Evolutionary conservation across 2,329 filamentous ascomycete genomes (phyloP).

Genomic region (Scortechinia acanthostroma): DNA sequence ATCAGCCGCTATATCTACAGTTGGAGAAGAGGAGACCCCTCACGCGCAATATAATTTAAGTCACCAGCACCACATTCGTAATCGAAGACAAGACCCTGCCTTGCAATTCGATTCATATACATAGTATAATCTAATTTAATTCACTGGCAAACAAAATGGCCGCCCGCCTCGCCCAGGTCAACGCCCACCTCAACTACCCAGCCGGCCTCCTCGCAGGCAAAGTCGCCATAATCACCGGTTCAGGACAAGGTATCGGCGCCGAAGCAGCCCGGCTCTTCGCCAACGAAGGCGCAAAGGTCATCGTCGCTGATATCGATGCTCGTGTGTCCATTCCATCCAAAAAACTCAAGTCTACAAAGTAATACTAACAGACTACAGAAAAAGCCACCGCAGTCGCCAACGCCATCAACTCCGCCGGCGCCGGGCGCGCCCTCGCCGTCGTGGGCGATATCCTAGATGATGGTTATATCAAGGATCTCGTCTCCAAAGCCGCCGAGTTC

Average conservation of each 20-base stretch:
- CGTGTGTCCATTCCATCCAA: conserved; percentile 28
- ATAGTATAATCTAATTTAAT: no score
- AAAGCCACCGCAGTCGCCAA: conserved; percentile 66
- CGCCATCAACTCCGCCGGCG: conserved; percentile 54
- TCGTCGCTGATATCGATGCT: conserved; percentile 61
- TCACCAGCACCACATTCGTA: no score
- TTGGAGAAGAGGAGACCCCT: no score
- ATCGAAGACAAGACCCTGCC: no score
- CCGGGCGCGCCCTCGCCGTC: conserved; percentile 66
- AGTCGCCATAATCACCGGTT: conserved; percentile 64
- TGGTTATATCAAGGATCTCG: conserved; percentile 64
- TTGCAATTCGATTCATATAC: no score
- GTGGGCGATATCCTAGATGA: conserved; percentile 71
- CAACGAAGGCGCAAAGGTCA: conserved; percentile 64
- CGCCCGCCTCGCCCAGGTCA: conserved; percentile 46
- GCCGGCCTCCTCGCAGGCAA: conserved; percentile 58
- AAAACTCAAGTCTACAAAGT: conserved; percentile 5
- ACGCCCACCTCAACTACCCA: conserved; percentile 61
- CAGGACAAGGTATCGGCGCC: conserved; percentile 65
- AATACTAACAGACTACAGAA: conserved; percentile 27
- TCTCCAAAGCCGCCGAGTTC: conserved; percentile 71
- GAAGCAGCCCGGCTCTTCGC: conserved; percentile 63
- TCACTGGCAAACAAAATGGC: conserved; percentile 21
- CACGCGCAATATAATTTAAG: no score
- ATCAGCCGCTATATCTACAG: no score